Conservation (phyloP, 2,329 filamentous ascomycete genomes). For the Coleophoma crateriformis region DNA sequence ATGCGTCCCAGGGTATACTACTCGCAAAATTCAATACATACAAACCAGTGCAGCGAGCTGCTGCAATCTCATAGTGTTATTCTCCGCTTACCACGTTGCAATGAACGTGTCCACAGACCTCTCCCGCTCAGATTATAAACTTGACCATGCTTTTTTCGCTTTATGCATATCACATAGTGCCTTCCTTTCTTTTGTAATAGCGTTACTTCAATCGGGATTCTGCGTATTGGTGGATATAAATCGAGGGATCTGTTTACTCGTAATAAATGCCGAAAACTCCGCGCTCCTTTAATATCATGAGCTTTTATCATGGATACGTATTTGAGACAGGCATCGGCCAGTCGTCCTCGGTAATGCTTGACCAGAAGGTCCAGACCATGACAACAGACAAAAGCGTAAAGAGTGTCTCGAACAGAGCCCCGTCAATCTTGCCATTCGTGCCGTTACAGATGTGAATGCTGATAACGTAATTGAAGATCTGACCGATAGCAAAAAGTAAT, state of each 20-base stretch:
- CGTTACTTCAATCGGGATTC: neutral
- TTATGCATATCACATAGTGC: neutral
- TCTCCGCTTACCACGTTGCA: too few relatives aligned
- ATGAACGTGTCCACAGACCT: too few relatives aligned
- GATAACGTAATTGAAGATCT: slow-evolving; percentile 93
- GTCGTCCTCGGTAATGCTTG: slow-evolving; percentile 97
- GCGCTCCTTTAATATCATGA: slow-evolving; percentile 9
- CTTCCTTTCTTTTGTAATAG: neutral
- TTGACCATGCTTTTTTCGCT: neutral
- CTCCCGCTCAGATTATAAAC: too few relatives aligned
- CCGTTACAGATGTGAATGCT: slow-evolving; percentile 87
- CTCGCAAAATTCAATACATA: slow-evolving; percentile 16
- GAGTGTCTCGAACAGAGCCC: slow-evolving; percentile 84
- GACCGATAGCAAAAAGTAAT: slow-evolving; percentile 82
- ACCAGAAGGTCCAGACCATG: slow-evolving; percentile 93
- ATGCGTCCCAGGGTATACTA: slow-evolving; percentile 23
- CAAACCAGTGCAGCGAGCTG: slow-evolving; percentile 8
- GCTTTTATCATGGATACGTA: slow-evolving; percentile 22
- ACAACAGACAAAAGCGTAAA: slow-evolving; percentile 85
- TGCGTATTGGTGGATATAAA: slow-evolving; percentile 11
- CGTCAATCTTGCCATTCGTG: slow-evolving; percentile 81
- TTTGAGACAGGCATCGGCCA: slow-evolving; percentile 62
- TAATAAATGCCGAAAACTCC: slow-evolving; percentile 21
- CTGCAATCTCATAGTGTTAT: too few relatives aligned
- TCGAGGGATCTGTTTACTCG: slow-evolving; percentile 16